Evolutionary conservation across 1,284 basidiomycete genomes (phyloP).

Genomic region (Ustilago nuda): DNA sequence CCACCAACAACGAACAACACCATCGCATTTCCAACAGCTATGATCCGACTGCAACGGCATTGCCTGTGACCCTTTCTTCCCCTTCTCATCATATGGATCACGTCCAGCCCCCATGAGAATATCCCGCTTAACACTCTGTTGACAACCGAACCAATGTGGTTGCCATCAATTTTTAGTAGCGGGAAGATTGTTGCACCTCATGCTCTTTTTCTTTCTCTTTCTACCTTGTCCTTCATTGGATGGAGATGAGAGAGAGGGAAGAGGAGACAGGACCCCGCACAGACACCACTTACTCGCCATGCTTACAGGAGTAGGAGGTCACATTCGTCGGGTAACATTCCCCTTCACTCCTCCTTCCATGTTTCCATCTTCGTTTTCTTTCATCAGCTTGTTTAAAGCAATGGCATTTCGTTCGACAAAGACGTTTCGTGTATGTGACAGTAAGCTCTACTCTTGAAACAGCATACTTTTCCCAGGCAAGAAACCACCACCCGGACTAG

Average conservation of each 20-base stretch:
- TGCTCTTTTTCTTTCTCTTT: slow-evolving; percentile 2
- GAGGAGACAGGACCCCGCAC: slow-evolving; percentile 36
- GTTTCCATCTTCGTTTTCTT: neutral
- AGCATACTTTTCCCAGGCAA: slow-evolving; percentile 45
- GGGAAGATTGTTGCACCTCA: slow-evolving; percentile 39
- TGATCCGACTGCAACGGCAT: neutral
- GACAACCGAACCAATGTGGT: slow-evolving; percentile 56
- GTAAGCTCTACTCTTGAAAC: slow-evolving; percentile 34
- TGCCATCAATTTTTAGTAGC: slow-evolving; percentile 60
- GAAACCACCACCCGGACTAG: slow-evolving; percentile 40
- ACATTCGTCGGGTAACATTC: slow-evolving; percentile 49
- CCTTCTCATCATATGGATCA: neutral
- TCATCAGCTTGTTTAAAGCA: neutral
- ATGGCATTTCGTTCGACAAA: neutral
- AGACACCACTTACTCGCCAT: slow-evolving; percentile 45
- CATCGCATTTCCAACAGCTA: neutral
- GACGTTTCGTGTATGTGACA: neutral
- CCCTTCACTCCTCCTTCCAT: neutral
- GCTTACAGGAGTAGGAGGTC: slow-evolving; percentile 37
- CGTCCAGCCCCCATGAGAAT: neutral
- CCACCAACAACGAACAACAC: neutral
- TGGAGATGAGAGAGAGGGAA: neutral
- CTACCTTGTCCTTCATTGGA: neutral
- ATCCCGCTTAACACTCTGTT: slow-evolving; percentile 58
- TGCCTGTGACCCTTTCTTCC: neutral